A percentile compares a stretch with the other conserved stretches of the same genome.
These are phyloP conservation scores for Fusarium multiceps DNA, from an alignment of 2,329 filamentous ascomycete species.

Conservation along the genomic window DNA sequence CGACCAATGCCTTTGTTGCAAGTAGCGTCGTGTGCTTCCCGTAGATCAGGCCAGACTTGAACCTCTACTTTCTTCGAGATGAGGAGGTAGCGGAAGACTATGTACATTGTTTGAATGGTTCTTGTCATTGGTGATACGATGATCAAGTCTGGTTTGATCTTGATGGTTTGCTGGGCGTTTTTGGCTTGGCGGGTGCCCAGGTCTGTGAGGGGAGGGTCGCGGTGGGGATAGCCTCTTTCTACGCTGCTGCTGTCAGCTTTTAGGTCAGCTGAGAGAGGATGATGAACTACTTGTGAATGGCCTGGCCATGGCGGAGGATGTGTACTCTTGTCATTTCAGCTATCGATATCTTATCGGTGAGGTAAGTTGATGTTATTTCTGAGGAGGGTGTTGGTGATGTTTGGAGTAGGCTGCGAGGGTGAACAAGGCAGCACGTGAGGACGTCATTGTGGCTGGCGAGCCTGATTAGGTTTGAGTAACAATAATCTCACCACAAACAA, in stretches of 20 bases:
- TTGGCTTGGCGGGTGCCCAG: slow-evolving; percentile 20
- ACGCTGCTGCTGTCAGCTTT: slow-evolving; percentile 19
- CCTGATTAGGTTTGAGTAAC: not conserved
- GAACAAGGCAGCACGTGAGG: not conserved
- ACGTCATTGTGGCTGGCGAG: not conserved
- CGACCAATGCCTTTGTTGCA: slow-evolving; percentile 41
- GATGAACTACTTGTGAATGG: slow-evolving; percentile 18
- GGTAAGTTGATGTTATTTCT: not conserved
- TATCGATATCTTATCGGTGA: not conserved
- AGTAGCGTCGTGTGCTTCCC: slow-evolving; percentile 41
- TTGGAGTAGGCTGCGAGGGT: not conserved
- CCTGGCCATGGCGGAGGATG: slow-evolving; percentile 30
- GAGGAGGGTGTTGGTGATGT: not conserved
- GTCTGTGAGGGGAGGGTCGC: slow-evolving; percentile 34
- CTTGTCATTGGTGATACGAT: slow-evolving; percentile 33
- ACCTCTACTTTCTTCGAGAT: not conserved
- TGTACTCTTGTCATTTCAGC: slow-evolving; percentile 20
- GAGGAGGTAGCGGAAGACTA: slow-evolving; percentile 30
- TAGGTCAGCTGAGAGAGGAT: too few species aligned
- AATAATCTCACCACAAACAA: not conserved
- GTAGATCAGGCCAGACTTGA: slow-evolving; percentile 42
- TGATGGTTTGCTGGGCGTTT: not conserved
- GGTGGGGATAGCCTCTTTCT: slow-evolving; percentile 33
- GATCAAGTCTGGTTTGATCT: slow-evolving; percentile 16
- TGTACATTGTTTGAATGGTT: slow-evolving; percentile 38